phyloP scores from a whole-genome alignment of 2,329 filamentous ascomycete species.

The Aureobasidium sp. region DNA sequence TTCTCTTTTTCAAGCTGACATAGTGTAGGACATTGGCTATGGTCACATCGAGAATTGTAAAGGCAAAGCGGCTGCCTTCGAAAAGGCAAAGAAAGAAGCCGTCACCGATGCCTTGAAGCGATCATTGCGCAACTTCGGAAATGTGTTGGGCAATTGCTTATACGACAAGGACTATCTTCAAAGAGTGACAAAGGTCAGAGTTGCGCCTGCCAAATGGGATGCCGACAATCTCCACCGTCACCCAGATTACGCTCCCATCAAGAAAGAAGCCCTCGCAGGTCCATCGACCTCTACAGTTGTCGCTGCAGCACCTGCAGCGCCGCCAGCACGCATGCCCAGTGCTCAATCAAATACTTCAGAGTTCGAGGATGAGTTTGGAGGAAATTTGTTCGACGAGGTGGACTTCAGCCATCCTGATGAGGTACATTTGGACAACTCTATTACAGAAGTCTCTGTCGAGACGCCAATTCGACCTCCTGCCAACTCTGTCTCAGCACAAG shows the following conservation, averaged over 20 bases:
- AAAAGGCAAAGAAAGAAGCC: slow-evolving; percentile 98
- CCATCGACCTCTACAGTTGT: slow-evolving; percentile 14
- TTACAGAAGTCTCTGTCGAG: slow-evolving; percentile 18
- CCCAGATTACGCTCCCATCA: slow-evolving; percentile 58
- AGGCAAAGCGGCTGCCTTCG: slow-evolving; percentile 89
- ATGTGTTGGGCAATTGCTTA: slow-evolving; percentile 94
- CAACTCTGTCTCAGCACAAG: slow-evolving; percentile 20
- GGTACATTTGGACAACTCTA: slow-evolving; percentile 48
- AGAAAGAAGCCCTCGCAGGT: slow-evolving; percentile 43
- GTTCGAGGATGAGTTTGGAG: slow-evolving; percentile 51
- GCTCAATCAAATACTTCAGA: slow-evolving; percentile 32
- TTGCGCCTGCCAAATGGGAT: slow-evolving; percentile 68
- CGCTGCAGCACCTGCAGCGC: slow-evolving; percentile 12
- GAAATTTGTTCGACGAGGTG: slow-evolving; percentile 50
- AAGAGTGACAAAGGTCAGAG: slow-evolving; percentile 86
- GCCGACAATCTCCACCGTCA: slow-evolving; percentile 76
- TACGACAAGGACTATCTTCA: slow-evolving; percentile 93
- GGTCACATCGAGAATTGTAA: slow-evolving; percentile 95
- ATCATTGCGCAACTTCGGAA: slow-evolving; percentile 84
- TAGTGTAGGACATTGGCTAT: slow-evolving; percentile 72
- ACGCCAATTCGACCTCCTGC: slow-evolving; percentile 17
- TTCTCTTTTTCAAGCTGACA: not conserved
- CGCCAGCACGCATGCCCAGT: slow-evolving; percentile 23
- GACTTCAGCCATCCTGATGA: slow-evolving; percentile 64
- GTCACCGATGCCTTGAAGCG: slow-evolving; percentile 92